Evolutionary conservation across 2,329 filamentous ascomycete genomes (phyloP), one percentile per base, ranked within the genome.

Genomic region (Arthrobotrys sphaeroides): DNA sequence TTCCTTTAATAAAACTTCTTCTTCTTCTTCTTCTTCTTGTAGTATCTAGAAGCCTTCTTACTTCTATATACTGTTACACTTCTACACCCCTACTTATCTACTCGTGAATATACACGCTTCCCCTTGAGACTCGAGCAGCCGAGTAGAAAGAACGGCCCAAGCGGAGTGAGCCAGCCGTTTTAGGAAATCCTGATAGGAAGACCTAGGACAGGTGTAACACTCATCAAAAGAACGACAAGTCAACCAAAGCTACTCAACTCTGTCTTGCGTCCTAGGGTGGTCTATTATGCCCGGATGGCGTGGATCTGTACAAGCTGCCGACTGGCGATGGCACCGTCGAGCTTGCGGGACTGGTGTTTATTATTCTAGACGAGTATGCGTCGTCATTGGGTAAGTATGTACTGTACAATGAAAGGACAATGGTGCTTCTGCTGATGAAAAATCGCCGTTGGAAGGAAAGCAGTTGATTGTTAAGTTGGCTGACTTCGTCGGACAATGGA

Each of bases 231-330:
- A 72, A 64, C 3, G 59, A 65, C 16, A 59, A 22, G 36, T 59
- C 49, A 13, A 65, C 59, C n/a, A 70, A 57, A 51, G 57, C 57
- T 64, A 65, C 59, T 72, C 67, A 72, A 57, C 45, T 72, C 28
- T 43, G 61, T n/a, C 42, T 51, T 31, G 42, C 13, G 20, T 66
- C 51, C 20, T 38, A 42, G 22, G 47, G 9, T n/a, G 33, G 22
- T 42, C 53, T 16, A 24, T 20, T 40, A 36, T 40, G 24, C 18
- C 40, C 40, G 5, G 40, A 47, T n/a, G 20, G 20, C 51, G n/a
- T 22, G 6, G 55, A 47, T 24, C 45, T 28, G 3, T 51, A 38
- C 9, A 47, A 28, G 31, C 20, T 43, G 33, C 20, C 47, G 5
- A 45, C 47, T 1, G 67, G 67, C 10, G 67, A 72, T 26, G 57